Evolutionary conservation across 192 early-diverging fungal genomes (phyloP), one percentile per base, ranked within the genome.

Genomic region (Phlyctochytrium bullatum): DNA sequence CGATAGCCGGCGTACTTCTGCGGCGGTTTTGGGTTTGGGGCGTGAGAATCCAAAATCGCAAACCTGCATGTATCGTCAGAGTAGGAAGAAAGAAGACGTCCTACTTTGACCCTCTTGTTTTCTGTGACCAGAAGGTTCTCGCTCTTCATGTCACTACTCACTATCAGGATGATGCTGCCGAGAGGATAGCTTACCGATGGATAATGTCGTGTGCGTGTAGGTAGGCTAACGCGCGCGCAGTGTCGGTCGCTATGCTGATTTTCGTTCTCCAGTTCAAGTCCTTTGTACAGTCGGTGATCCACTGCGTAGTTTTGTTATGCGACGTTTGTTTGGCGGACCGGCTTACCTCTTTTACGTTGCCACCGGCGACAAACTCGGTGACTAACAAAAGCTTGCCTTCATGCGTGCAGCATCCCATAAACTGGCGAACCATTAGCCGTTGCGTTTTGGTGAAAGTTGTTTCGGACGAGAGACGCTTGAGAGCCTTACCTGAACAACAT

Each of bases 21-120:
- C 71, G 6, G 60, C 30, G 17, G 60, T 80, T 24, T 29, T 74
- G 2, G 73, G 73, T 35, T 27, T 35, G 16, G 59, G 71, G 6
- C 65, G 71, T 3, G 71, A 73, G 40, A 80, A 64, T 4, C 79
- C 79, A 64, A 80, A 80, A 62, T 80, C 79, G 58, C 79, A 80
- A 2, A 80, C 66, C 71, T 71, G 6, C 27, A 23, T 66, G 20
- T 66, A 54, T 66, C 14, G 20, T 66, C 6, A 29, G 65, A 80
- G 93, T 95, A 75, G 91, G 92, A 51, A 93, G 76, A 52, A 91
- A 91, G 73, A 62, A 58, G 0, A 65, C 33, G 3, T n/a, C n/a
- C 47, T 64, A 66, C 72, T 35, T 80, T 80, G 12, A 80, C 59
- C 20, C 79, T 61, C 24, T 50, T 40, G 66, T 80, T 75, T 52